Evolutionary conservation across 2,329 filamentous ascomycete species (phyloP), one percentile per base, ranked within the genome.

Genomic region (Fusarium protoensiforme): DNA sequence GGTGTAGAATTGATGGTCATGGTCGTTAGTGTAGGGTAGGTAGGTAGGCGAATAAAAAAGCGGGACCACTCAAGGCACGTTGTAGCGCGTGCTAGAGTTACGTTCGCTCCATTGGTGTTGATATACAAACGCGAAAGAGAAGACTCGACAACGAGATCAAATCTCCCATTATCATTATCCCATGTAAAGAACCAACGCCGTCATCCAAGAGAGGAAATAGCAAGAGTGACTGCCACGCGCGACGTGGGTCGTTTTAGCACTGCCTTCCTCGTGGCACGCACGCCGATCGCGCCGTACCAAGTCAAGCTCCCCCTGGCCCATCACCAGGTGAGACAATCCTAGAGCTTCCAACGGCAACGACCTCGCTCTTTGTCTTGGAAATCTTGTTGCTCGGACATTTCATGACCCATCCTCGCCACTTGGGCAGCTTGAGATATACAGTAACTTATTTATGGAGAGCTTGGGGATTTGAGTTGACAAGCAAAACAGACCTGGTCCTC

Each of bases 311-410:
- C 22, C 22, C 24, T 22, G 29, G 38, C 57, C 33, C 18, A 51
- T 48, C 36, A 29, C 20, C 46, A 65, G 71, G 71, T 73, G 51
- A 74, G 71, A 74, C 57, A 68, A 36, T 38, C 56, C 54, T 38
- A 38, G 31, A 65, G 39, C 57, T 54, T 61, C 61, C 11, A 43
- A 61, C 62, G 57, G 63, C n/a, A 36, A 59, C 27, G 24, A 20
- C 20, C 11, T 35, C 16, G 38, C 38, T n/a, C 22, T 31, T 27
- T 29, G 36, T 43, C 10, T 24, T 41, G 29, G 16, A 53, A 20
- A 31, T 48, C 35, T 33, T 5, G 13, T 41, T 41, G 43, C 10
- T 22, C 33, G 35, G 14, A 33, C 31, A 27, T 33, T 27, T 61
- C 41, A 38, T 53, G 16, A 27, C 61, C 66, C 48, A 57, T 56